A percentile compares a stretch with the other conserved stretches of the same genome.
Conservation (phyloP, 2,329 filamentous ascomycete genomes). For the Botrytis medusae region DNA sequence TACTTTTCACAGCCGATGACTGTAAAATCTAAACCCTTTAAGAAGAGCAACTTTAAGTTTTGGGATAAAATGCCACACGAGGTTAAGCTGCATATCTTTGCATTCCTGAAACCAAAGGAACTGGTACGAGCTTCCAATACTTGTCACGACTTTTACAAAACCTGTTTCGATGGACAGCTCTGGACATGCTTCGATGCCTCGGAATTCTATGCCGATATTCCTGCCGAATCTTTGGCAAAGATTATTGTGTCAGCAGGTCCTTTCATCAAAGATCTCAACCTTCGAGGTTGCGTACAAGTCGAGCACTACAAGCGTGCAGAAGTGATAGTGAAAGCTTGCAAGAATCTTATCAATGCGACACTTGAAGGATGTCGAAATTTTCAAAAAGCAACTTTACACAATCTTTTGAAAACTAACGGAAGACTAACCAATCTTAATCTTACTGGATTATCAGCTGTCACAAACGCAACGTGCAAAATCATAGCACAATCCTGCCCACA, state of each 20-base stretch:
- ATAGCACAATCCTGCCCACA: conserved; percentile 78
- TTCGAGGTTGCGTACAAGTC: conserved; percentile 87
- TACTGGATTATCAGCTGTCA: conserved; percentile 75
- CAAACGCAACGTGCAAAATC: conserved; percentile 82
- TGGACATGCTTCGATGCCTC: conserved; percentile 85
- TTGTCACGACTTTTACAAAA: conserved; percentile 73
- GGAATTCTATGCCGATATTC: conserved; percentile 84
- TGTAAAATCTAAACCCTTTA: conserved; percentile 24
- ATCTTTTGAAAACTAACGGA: conserved; percentile 70
- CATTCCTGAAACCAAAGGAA: conserved; percentile 75
- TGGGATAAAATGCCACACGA: conserved; percentile 83
- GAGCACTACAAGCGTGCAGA: conserved; percentile 76
- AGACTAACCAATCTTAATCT: conserved; percentile 83
- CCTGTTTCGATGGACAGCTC: conserved; percentile 92
- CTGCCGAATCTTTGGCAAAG: conserved; percentile 76
- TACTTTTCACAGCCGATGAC: conserved; percentile 37
- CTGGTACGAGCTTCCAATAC: conserved; percentile 76
- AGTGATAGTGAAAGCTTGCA: conserved; percentile 78
- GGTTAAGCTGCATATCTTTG: conserved; percentile 74
- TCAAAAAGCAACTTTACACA: conserved; percentile 73
- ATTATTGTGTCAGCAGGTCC: conserved; percentile 84
- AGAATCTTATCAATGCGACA: conserved; percentile 82
- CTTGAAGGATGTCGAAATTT: conserved; percentile 89
- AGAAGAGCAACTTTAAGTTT: conserved; percentile 57
- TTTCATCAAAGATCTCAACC: conserved; percentile 86